Evolutionary conservation across 2,329 filamentous ascomycete species (phyloP), one percentile per base, ranked within the genome.

Genomic region (Emmonsia crescens): DNA sequence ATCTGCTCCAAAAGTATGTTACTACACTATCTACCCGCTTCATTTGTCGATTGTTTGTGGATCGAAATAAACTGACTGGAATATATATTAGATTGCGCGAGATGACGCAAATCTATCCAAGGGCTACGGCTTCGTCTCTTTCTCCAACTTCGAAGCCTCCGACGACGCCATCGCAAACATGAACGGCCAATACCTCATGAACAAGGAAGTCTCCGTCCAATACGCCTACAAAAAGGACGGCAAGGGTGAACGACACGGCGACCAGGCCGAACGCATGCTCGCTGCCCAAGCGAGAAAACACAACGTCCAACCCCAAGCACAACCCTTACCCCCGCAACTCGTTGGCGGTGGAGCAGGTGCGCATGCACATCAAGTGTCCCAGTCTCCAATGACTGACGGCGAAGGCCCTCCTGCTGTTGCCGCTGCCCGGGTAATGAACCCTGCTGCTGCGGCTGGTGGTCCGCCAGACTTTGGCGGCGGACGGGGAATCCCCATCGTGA

Each of bases 221-320:
- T 99, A 97, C 75, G 94, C 94, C 46, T 97, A 96, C 83, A 99
- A 99, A 82, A 97, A 97, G 77, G 94, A 99, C 71, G 94, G 94
- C 68, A 96, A 96, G 78, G 93, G 93, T 68, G 93, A 97, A 78
- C 83, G 94, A 62, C 94, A 99, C 73, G 94, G 94, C 69, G 94
- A 99, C 73, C 84, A 91, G 68, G 94, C 94, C 36, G 94, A 99
- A 77, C 83, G 94, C 71, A 89, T 91, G 79, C 84, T 99, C 55
- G 94, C 94, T 36, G 87, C 89, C 33, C 89, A 96, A 76, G 94
- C 92, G 62, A 93, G 93, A 77, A 93, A 92, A 73, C 90, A 96
- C 75, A 96, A 96, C 70, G 89, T 99, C 64, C 85, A 91, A 59
- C 89, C 91, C 42, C 88, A 91, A 66, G 83, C 86, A 2, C 89